These are phyloP conservation scores for Sugiyamaella americana DNA, from an alignment of 805 yeast genomes.

Conservation along the genomic window DNA sequence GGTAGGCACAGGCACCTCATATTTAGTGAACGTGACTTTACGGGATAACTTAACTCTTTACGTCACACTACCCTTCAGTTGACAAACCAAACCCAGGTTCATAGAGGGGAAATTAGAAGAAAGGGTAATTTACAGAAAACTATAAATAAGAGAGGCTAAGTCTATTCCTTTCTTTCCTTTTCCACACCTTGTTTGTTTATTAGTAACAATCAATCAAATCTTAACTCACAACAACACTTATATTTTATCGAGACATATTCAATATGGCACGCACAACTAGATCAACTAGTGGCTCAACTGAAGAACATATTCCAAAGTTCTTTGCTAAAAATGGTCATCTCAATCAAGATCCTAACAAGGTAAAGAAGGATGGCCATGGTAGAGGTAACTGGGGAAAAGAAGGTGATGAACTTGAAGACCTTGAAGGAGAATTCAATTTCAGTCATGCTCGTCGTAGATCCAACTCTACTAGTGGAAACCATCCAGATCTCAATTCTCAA, in stretches of 20 bases:
- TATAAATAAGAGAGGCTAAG: no score
- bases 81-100: no score
- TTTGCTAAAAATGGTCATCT: conserved; percentile 71
- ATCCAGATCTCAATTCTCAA: conserved; percentile 14
- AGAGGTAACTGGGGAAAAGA: conserved; percentile 81
- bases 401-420: conserved; percentile 68
- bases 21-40: no score
- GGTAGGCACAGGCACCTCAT: no score
- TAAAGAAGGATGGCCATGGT: conserved; percentile 83
- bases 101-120: no score
- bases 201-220: neutral
- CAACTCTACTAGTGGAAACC: conserved; percentile 26
- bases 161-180: no score
- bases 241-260: neutral
- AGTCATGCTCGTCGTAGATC: conserved; percentile 33
- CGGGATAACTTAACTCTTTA: no score
- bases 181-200: neutral
- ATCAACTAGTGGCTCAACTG: conserved; percentile 9
- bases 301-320: conserved; percentile 45
- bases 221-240: neutral
- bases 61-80: no score
- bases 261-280: conserved; percentile 23
- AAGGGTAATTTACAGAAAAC: no score
- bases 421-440: conserved; percentile 50
- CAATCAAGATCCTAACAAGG: conserved; percentile 65